Conservation (phyloP, 176 grass and related monocot genomes). For the Chrysopogon serrulatus region DNA sequence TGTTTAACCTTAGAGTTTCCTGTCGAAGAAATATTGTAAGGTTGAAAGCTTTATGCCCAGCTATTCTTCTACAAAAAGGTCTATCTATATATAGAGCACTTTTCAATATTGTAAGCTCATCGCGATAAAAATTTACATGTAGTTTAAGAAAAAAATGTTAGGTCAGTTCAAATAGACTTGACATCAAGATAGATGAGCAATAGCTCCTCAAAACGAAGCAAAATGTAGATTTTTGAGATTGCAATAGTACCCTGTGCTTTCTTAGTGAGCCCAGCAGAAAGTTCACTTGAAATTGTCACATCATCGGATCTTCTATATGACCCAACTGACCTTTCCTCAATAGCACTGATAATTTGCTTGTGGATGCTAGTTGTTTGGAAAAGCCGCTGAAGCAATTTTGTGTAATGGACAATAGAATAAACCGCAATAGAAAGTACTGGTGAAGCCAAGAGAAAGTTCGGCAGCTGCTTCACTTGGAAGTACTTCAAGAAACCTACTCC, state of each 20-base stretch:
- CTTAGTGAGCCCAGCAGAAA: conserved; percentile 11
- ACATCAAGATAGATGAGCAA: background rate
- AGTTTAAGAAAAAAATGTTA: background rate
- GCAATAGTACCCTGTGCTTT: conserved; percentile 37
- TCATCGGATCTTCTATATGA: conserved; percentile 41
- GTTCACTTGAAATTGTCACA: conserved; percentile 7
- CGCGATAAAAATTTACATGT: background rate
- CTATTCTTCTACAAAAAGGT: background rate
- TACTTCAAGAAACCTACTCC: conserved; percentile 95
- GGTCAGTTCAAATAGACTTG: background rate
- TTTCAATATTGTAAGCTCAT: background rate
- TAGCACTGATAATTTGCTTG: conserved; percentile 26
- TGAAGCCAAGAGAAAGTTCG: conserved; percentile 96
- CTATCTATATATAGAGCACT: background rate
- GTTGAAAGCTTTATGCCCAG: background rate
- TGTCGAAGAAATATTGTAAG: conserved; percentile 34
- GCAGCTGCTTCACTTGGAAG: conserved; percentile 95
- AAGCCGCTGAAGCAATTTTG: conserved; percentile 46
- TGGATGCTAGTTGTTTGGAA: conserved; percentile 44
- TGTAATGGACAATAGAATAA: conserved; percentile 69
- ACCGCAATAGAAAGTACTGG: conserved; percentile 69
- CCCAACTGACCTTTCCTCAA: conserved; percentile 22
- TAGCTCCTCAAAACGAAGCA: background rate
- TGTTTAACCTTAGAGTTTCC: conserved; percentile 39
- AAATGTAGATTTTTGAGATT: background rate